These are phyloP conservation scores for Eucommia ulmoides DNA, from an alignment of 257 asterid genomes.

Conservation along the genomic window DNA sequence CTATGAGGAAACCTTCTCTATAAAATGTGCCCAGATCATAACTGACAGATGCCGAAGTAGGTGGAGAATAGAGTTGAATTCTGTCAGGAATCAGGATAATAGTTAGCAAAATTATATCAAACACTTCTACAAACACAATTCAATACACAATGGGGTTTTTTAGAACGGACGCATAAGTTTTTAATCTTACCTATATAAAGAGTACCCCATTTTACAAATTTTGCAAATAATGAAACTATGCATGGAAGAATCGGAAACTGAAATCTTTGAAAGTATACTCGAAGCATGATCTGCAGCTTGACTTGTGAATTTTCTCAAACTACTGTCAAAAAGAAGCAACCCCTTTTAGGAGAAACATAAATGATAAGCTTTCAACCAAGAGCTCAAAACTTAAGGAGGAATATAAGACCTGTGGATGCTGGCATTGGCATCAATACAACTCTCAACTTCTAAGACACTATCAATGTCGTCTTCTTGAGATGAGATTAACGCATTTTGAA, in stretches of 20 bases:
- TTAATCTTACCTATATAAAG: conserved; percentile 59
- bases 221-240: conserved; percentile 22
- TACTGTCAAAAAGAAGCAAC: conserved; percentile 32
- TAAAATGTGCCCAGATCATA: conserved; percentile 24
- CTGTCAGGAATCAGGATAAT: conserved; percentile 33
- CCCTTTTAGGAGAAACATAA: conserved; percentile 14
- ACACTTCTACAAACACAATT: too few species aligned
- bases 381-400: conserved; percentile 1
- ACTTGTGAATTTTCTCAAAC: conserved; percentile 47
- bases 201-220: conserved; percentile 62
- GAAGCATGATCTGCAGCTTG: conserved; percentile 62
- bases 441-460: conserved; percentile 80
- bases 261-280: conserved; percentile 38
- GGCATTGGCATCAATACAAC: conserved; percentile 68
- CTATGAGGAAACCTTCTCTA: conserved; percentile 79
- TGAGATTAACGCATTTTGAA: conserved; percentile 53
- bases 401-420: conserved; percentile 54
- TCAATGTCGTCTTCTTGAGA: conserved; percentile 60
- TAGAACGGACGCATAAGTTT: too few species aligned
- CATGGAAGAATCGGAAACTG: conserved; percentile 22
- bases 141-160: too few species aligned
- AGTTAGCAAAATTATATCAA: not conserved
- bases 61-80: conserved; percentile 75
- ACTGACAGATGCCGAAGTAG: conserved; percentile 57
- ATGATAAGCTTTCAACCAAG: conserved; percentile 5